Evolutionary conservation across 306 rosid species (phyloP).

Genomic region (Gillenia trifoliata): DNA sequence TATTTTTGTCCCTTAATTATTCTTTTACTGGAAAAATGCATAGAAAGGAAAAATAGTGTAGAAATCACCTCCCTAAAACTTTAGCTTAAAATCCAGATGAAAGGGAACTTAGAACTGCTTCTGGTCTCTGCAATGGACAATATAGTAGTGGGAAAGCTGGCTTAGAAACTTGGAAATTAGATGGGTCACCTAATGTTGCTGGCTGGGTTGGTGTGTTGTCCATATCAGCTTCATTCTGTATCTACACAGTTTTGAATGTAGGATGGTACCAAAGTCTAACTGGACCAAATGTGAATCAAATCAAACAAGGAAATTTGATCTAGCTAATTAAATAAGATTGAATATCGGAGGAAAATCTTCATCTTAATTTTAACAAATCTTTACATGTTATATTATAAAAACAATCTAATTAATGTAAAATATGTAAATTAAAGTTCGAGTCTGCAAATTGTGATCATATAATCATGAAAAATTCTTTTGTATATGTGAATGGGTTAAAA

Average conservation of each 20-base stretch:
- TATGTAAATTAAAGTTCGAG: background rate
- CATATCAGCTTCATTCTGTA: conserved; percentile 7
- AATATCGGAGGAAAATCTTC: background rate
- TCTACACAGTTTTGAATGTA: background rate
- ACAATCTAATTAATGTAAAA: background rate
- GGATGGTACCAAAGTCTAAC: background rate
- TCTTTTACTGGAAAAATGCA: too few species aligned
- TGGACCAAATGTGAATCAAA: background rate
- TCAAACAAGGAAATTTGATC: background rate
- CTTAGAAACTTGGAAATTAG: background rate
- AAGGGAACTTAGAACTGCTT: conserved; percentile 23
- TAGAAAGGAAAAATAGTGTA: background rate
- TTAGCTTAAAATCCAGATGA: conserved; percentile 14
- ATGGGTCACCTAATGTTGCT: conserved; percentile 18
- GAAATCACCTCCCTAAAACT: background rate
- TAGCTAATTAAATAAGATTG: background rate
- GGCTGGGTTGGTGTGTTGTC: conserved; percentile 24
- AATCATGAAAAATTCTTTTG: too few species aligned
- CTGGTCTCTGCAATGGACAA: background rate
- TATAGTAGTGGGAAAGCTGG: background rate
- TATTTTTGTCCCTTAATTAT: too few species aligned
- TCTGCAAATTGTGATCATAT: too few species aligned
- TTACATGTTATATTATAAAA: background rate
- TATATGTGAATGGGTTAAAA: too few species aligned
- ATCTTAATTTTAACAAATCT: background rate